Conservation (phyloP, 768 basidiomycete genomes). For the Calocybe indica region DNA sequence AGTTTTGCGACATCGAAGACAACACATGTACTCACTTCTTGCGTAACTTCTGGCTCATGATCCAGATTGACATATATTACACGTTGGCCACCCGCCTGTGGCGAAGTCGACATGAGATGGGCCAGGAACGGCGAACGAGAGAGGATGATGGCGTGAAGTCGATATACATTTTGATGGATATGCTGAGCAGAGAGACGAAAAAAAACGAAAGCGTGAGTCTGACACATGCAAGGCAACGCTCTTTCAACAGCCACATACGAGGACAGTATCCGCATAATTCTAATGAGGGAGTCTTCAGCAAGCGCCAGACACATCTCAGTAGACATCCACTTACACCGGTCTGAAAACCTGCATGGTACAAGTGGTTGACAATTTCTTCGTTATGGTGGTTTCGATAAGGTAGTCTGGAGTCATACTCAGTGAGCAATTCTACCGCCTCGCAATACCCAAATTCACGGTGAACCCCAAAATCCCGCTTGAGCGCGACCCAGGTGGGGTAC, state of each 20-base stretch:
- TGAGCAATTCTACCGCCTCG: background rate
- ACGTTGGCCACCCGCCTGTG: constrained; percentile 58
- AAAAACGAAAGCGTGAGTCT: constrained; percentile 4
- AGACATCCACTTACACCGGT: constrained; percentile 56
- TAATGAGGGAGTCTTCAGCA: constrained; percentile 21
- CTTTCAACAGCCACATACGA: constrained; percentile 40
- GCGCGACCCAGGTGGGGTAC: constrained; percentile 8
- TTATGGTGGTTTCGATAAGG: constrained; percentile 64
- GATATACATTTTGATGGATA: constrained; percentile 68
- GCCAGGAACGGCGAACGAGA: constrained; percentile 85
- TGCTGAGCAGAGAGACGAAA: constrained; percentile 36
- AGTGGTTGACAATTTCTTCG: constrained; percentile 70
- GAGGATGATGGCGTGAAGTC: constrained; percentile 79
- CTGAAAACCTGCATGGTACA: constrained; percentile 78
- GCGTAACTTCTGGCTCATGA: constrained; percentile 76
- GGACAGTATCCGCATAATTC: constrained; percentile 80
- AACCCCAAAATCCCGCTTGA: background rate
- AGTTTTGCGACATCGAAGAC: constrained; percentile 6
- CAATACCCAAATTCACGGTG: constrained; percentile 5
- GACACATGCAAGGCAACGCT: constrained; percentile 2
- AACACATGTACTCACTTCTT: constrained; percentile 54
- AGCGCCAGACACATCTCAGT: constrained; percentile 6
- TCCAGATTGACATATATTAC: constrained; percentile 72
- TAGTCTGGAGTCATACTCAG: background rate
- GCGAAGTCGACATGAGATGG: constrained; percentile 81